A percentile compares a stretch with the other conserved stretches of the same genome.
These are phyloP conservation scores for Bipolaris sorokiniana DNA, from an alignment of 2,329 filamentous ascomycete species.

Conservation along the genomic window DNA sequence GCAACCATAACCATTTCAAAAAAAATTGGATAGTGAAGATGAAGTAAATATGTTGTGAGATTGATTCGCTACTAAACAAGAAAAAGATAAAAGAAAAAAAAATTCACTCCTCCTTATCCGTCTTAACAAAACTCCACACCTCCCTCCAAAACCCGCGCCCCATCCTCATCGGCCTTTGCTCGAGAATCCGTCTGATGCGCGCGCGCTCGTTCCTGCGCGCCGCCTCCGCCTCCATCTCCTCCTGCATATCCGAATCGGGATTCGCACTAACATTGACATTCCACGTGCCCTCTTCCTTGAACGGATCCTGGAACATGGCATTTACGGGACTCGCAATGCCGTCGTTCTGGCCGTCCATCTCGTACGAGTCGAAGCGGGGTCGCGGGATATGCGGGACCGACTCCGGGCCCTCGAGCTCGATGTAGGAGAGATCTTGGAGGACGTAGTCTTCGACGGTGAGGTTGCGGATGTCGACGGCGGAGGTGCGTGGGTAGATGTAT, in stretches of 20 bases:
- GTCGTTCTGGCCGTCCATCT: conserved; percentile 18
- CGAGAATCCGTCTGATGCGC: conserved; percentile 20
- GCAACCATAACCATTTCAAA: no score
- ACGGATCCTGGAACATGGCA: conserved; percentile 4
- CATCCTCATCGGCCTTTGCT: conserved; percentile 20
- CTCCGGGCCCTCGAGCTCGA: conserved; percentile 20
- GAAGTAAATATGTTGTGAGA: no score
- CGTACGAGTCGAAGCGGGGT: conserved; percentile 8
- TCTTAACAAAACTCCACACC: conserved; percentile 32
- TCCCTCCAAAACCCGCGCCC: conserved; percentile 24
- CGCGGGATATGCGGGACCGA: conserved; percentile 1
- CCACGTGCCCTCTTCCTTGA: conserved; percentile 1
- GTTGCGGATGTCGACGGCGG: conserved; percentile 22
- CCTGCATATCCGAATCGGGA: conserved; percentile 16
- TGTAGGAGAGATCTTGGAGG: conserved; percentile 23
- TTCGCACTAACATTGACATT: conserved; percentile 10
- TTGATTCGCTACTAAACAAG: no score
- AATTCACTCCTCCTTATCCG: conserved; percentile 16
- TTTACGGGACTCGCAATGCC: not conserved
- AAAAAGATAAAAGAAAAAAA: no score
- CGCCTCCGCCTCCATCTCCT: conserved; percentile 20
- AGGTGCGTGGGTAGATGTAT: conserved; percentile 23
- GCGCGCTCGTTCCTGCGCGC: conserved; percentile 18
- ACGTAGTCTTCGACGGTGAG: conserved; percentile 28
- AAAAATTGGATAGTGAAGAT: no score